Base-by-base conservation (phyloP, 305 asterid genomes). In the Fraxinus floribunda region DNA sequence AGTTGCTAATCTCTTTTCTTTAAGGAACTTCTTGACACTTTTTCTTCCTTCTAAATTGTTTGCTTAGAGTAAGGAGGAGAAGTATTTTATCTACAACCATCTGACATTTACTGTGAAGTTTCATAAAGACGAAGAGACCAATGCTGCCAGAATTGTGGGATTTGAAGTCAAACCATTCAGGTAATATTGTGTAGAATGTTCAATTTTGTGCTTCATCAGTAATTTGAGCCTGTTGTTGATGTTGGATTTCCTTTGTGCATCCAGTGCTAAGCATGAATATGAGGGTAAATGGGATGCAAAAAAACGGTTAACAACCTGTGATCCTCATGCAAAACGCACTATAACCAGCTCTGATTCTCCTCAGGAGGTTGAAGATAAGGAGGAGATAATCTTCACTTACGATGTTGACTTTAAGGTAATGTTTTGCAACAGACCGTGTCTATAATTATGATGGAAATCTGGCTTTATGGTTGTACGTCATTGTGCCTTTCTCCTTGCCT, bases 391-490 rank as follows among this genome's bases (percentile, higher is more conserved):
- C 60, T 85, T 85, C 79, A 85, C 87, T 1, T 85, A 85, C n/a
- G 87, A 85, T 74, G 87, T 81, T 32, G 87, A 85, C 44, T 85
- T 82, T 49, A 72, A 85, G 88, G 88, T 85, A 85, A 82, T 73
- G 20, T 6, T 30, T 80, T 18, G 32, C 66, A 26, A 41, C n/a
- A 32, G 49, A 72, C 46, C 7, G 20, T 72, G 26, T 18, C 76
- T 32, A 34, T 72, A 72, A 15, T 72, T 34, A 15, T 32, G 24
- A 72, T 35, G 10, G 15, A 32, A 72, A 72, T n/a, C 46, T 15
- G 29, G 76, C 46, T 34, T 35, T 15, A 16, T 71, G 22, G 20
- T 32, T 18, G 16, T 30, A 11, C 18, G 26, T 72, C 46, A 72
- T 72, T 35, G 49, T 34, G 46, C 76, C 26, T 16, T 34, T 72